Conservation (phyloP, 331 rosid species). For the Telfairia occidentalis region DNA sequence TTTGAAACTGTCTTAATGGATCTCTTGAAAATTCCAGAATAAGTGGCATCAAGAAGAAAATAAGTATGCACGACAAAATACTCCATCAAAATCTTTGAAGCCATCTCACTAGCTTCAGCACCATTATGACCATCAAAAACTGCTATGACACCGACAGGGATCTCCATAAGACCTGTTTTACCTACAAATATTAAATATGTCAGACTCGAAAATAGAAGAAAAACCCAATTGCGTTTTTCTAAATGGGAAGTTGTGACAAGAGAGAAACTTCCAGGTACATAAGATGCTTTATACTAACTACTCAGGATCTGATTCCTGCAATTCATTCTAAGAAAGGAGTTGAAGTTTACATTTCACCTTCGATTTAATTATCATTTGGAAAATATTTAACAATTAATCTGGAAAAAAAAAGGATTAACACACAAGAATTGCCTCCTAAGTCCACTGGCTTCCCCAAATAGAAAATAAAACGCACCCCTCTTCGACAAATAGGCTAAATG, state of each 20-base stretch:
- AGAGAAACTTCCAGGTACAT: background rate
- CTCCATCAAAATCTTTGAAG: constrained; percentile 73
- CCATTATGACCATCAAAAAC: constrained; percentile 96
- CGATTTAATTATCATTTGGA: background rate
- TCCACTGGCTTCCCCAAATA: background rate
- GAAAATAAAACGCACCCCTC: background rate
- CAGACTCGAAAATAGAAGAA: constrained; percentile 13
- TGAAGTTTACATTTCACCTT: background rate
- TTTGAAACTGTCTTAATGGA: constrained; percentile 29
- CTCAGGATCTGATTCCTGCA: background rate
- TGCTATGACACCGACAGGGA: constrained; percentile 59
- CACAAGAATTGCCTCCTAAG: background rate
- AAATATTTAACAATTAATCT: background rate
- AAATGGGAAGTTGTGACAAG: background rate
- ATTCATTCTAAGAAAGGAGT: background rate
- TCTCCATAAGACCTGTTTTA: constrained; percentile 53
- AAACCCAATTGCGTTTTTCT: background rate
- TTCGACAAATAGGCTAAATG: background rate
- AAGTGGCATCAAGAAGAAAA: constrained; percentile 82
- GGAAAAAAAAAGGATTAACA: too few relatives aligned
- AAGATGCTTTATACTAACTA: background rate
- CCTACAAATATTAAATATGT: constrained; percentile 31
- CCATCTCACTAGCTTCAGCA: constrained; percentile 88
- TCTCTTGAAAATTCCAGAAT: constrained; percentile 40
- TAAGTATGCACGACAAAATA: constrained; percentile 79